These are phyloP conservation scores for Emmonsiellopsis sp. DNA, from an alignment of 2,329 filamentous ascomycete genomes.

Conservation along the genomic window DNA sequence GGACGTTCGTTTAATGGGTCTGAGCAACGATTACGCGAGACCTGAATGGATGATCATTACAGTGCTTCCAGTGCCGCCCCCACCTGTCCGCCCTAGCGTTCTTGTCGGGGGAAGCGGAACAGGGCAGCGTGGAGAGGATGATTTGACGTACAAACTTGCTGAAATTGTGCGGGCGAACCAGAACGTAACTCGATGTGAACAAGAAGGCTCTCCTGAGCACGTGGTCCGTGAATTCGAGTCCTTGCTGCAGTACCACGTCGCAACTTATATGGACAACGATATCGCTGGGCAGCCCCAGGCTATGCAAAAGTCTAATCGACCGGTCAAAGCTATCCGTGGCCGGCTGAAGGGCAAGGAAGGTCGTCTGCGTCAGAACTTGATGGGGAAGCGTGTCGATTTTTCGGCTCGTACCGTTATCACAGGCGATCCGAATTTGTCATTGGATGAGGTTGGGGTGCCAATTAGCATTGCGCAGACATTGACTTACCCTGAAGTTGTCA, in stretches of 20 bases:
- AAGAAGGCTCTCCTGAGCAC: constrained; percentile 84
- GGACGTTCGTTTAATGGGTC: constrained; percentile 75
- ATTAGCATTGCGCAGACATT: constrained; percentile 84
- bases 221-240: constrained; percentile 85
- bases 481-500: constrained; percentile 95
- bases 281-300: constrained; percentile 92
- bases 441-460: constrained; percentile 96
- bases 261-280: constrained; percentile 99
- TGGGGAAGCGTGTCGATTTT: constrained; percentile 99
- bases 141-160: constrained; percentile 97
- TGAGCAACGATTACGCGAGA: constrained; percentile 89
- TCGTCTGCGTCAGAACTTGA: constrained; percentile 93
- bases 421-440: constrained; percentile 88
- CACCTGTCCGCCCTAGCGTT: constrained; percentile 91
- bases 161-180: constrained; percentile 97
- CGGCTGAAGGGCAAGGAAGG: constrained; percentile 99
- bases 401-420: constrained; percentile 99
- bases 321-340: constrained; percentile 91
- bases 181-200: constrained; percentile 82
- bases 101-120: constrained; percentile 91
- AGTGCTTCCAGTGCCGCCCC: constrained; percentile 87
- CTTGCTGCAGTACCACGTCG: constrained; percentile 92
- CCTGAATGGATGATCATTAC: constrained; percentile 98
- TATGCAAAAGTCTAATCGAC: constrained; percentile 90
- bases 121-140: constrained; percentile 91